phyloP scores from a whole-genome alignment of 257 asterid species.

The Solanum bulbocastanum region DNA sequence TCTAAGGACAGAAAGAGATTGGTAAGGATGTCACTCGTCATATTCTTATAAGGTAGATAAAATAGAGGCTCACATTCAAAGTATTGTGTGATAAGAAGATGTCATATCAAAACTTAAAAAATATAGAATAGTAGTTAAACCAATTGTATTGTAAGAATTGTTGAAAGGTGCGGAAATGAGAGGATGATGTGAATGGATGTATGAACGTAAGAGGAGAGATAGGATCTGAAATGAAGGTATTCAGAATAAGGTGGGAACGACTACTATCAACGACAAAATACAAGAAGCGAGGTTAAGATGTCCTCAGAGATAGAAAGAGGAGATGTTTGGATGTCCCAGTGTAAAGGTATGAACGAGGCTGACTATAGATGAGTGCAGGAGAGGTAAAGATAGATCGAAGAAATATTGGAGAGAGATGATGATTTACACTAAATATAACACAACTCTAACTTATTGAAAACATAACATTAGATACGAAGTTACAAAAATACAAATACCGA shows the following conservation, averaged over 20 bases:
- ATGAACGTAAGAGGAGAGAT: neutral
- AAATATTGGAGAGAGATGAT: no score
- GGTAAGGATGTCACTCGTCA: neutral
- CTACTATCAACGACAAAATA: neutral
- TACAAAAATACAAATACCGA: neutral
- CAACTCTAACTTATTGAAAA: accelerated
- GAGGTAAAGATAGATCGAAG: neutral
- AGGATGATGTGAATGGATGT: neutral
- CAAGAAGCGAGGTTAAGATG: no score
- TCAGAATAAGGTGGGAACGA: neutral
- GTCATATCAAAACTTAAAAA: neutral
- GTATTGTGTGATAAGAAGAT: neutral
- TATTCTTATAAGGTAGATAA: no score
- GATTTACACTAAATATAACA: no score
- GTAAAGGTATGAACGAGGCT: neutral
- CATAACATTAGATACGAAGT: accelerated
- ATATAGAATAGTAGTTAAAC: no score
- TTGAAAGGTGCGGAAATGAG: no score
- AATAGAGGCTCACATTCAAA: neutral
- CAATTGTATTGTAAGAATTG: no score
- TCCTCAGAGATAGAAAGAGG: neutral
- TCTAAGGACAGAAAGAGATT: neutral
- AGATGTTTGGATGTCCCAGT: neutral
- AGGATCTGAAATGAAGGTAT: neutral
- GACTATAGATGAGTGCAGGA: neutral